Evolutionary conservation across 1,139 yeast genomes (phyloP).

Genomic region (Candida tropicalis): DNA sequence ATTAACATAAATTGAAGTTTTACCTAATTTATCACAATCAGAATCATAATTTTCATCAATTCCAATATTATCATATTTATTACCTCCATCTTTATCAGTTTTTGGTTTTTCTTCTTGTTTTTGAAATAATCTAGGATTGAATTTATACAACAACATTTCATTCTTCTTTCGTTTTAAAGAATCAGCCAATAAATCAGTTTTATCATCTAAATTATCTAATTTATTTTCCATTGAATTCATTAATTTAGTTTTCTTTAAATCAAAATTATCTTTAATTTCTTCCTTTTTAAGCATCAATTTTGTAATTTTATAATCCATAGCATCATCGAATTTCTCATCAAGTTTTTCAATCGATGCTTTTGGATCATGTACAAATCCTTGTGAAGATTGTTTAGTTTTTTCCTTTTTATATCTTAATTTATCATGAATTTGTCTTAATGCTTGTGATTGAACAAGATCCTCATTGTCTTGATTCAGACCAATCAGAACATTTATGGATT

Average conservation of each 20-base stretch:
- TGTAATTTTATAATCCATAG: slow-evolving; percentile 16
- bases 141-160: slow-evolving; percentile 12
- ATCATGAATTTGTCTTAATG: slow-evolving; percentile 27
- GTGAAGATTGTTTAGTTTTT: slow-evolving; percentile 22
- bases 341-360: slow-evolving; percentile 21
- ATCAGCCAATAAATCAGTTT: slow-evolving; percentile 13
- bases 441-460: slow-evolving; percentile 20
- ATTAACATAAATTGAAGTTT: slow-evolving; percentile 3
- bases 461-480: not conserved
- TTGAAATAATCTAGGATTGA: slow-evolving; percentile 18
- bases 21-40: slow-evolving; percentile 4
- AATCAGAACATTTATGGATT: not conserved
- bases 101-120: slow-evolving; percentile 13
- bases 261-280: slow-evolving; percentile 15
- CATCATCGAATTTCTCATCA: slow-evolving; percentile 25
- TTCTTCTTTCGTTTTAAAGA: slow-evolving; percentile 9
- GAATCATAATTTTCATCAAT: slow-evolving; percentile 4
- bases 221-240: slow-evolving; percentile 8
- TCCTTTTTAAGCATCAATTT: slow-evolving; percentile 19
- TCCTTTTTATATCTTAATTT: slow-evolving; percentile 20
- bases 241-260: slow-evolving; percentile 12
- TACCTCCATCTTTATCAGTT: not conserved
- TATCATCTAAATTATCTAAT: slow-evolving; percentile 15
- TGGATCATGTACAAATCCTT: slow-evolving; percentile 25
- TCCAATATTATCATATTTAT: slow-evolving; percentile 2